Base-by-base conservation (phyloP, 768 basidiomycete genomes). In the Boletus tomentosulus region DNA sequence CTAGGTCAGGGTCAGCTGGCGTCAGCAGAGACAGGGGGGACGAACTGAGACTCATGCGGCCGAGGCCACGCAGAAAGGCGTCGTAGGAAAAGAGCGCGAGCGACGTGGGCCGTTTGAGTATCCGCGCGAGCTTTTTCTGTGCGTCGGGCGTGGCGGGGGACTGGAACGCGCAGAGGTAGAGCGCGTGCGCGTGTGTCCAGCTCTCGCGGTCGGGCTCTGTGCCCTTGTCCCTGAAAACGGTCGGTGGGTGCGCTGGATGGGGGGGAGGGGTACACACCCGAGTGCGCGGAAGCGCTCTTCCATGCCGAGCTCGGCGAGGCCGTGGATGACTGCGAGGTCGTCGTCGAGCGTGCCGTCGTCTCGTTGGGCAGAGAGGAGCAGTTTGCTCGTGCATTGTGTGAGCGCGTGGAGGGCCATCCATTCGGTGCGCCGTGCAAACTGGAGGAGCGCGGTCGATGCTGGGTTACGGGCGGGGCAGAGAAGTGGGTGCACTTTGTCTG, bases 391-490 rank as follows among this genome's bases (percentile, higher is more conserved):
- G 57, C 81, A 82, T 50, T 85, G 84, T 1, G 81, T 73, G 30
- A 89, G 76, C 1, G 89, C 89, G 60, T 90, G 85, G 15, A 93
- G 68, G 4, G 65, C 71, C 78, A 90, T 81, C 86, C 89, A 91
- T 50, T 82, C 69, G 10, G 75, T 69, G n/a, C 77, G 71, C 48
- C 82, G 75, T 12, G 83, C 83, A 59, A 82, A 85, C 42, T 74
- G 73, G 15, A 91, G 59, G 3, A 94, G 77, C 0, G 83, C 78
- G 3, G 74, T 67, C 4, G 79, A 80, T 6, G 81, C 82, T 0
- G 88, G 89, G 65, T 92, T 95, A 55, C 86, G 85, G 3, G 78
- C 73, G 5, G 84, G 77, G 59, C 92, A 95, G 11, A 94, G 74
- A 4, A 93, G 71, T 0, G 86, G 80, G 56, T 93, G 90, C 0